phyloP scores from a whole-genome alignment of 2,329 filamentous ascomycete species.

The Thermoascus crustaceus region DNA sequence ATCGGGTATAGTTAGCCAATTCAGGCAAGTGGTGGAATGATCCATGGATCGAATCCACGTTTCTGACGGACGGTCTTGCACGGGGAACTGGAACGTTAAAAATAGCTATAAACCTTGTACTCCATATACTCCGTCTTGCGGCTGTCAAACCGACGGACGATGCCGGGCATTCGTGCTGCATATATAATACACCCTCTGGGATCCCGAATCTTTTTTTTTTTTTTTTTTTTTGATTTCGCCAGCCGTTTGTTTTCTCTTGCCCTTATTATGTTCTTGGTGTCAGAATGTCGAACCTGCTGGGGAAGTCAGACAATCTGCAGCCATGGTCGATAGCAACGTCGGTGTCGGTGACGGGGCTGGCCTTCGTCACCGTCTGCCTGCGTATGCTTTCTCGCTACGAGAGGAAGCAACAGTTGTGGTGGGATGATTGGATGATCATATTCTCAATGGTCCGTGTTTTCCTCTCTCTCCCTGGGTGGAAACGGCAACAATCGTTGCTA shows the following conservation, averaged over 20 bases:
- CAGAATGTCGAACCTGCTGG: neutral
- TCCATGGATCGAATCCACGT: too few relatives aligned
- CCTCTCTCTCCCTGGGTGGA: neutral
- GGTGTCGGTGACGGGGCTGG: constrained; percentile 35
- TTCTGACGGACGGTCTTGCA: too few relatives aligned
- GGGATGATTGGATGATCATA: constrained; percentile 45
- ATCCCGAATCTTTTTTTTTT: too few relatives aligned
- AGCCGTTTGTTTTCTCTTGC: neutral
- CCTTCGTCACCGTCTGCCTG: constrained; percentile 31
- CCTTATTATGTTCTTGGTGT: neutral
- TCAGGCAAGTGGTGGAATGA: too few relatives aligned
- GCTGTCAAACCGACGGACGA: too few relatives aligned
- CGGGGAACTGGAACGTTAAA: too few relatives aligned
- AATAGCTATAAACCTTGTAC: too few relatives aligned
- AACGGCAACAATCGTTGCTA: neutral
- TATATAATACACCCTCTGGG: too few relatives aligned
- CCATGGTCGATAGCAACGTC: constrained; percentile 38
- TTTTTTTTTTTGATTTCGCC: too few relatives aligned
- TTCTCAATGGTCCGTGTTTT: constrained; percentile 38
- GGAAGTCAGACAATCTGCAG: constrained; percentile 28
- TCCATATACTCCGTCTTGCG: too few relatives aligned
- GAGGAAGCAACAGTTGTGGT: constrained; percentile 40
- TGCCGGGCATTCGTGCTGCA: too few relatives aligned
- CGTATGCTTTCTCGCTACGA: constrained; percentile 36
- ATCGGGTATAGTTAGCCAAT: too few relatives aligned